These are phyloP conservation scores for Aspergillus intermedius DNA, from an alignment of 2,329 filamentous ascomycete species.

Conservation along the genomic window DNA sequence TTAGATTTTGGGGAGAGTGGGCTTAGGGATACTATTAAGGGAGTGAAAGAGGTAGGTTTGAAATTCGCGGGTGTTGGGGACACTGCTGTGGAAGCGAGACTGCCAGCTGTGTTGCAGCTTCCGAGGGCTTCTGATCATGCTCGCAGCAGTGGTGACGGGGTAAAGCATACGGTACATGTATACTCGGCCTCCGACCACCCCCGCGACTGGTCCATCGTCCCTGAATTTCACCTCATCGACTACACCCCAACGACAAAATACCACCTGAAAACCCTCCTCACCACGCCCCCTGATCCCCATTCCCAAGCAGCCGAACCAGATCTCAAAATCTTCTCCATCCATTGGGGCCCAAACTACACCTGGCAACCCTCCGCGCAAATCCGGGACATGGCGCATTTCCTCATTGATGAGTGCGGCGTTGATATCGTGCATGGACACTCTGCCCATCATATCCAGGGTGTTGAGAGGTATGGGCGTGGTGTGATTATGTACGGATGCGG, in stretches of 20 bases:
- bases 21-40: conserved; percentile 28
- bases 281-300: background rate
- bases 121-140: conserved; percentile 5
- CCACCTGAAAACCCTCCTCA: conserved; percentile 18
- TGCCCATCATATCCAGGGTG: conserved; percentile 37
- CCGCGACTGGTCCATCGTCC: conserved; percentile 23
- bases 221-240: conserved; percentile 33
- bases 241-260: conserved; percentile 20
- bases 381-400: conserved; percentile 30
- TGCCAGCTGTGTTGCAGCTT: conserved; percentile 23
- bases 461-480: conserved; percentile 30
- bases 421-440: conserved; percentile 39
- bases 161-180: conserved; percentile 21
- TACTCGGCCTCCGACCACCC: conserved; percentile 36
- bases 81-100: conserved; percentile 19
- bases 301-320: conserved; percentile 5
- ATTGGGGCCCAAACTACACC: conserved; percentile 38
- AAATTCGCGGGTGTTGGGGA: conserved; percentile 29
- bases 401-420: conserved; percentile 36
- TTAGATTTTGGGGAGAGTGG: conserved; percentile 32
- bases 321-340: conserved; percentile 35
- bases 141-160: background rate
- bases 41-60: conserved; percentile 20
- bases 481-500: conserved; percentile 38
- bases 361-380: conserved; percentile 30